Evolutionary conservation across 306 rosid species (phyloP).

Genomic region (Begonia peltatifolia): DNA sequence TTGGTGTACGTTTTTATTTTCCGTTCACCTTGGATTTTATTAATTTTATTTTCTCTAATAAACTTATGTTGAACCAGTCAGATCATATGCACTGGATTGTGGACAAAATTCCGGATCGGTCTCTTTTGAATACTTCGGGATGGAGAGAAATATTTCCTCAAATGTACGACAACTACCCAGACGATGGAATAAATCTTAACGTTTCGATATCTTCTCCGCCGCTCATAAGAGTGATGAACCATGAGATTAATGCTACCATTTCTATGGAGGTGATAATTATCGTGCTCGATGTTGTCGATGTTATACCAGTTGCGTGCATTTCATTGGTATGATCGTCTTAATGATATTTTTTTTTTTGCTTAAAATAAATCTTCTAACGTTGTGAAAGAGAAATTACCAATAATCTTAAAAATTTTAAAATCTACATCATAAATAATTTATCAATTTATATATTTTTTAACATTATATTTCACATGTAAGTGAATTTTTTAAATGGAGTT

Average conservation of each 20-base stretch:
- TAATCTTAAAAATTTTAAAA: too few relatives aligned
- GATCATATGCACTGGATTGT: constrained; percentile 46
- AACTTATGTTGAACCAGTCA: constrained; percentile 17
- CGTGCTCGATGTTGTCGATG: constrained; percentile 40
- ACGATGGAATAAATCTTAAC: constrained; percentile 55
- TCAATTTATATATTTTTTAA: too few relatives aligned
- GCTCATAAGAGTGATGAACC: constrained; percentile 22
- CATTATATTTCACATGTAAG: too few relatives aligned
- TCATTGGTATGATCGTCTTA: constrained; percentile 34
- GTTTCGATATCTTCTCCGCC: constrained; percentile 56
- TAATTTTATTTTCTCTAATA: constrained; percentile 1
- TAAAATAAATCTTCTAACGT: too few relatives aligned
- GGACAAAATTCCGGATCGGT: constrained; percentile 37
- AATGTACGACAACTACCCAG: constrained; percentile 60
- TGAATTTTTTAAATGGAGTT: too few relatives aligned
- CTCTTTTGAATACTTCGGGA: constrained; percentile 47
- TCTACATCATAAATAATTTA: too few relatives aligned
- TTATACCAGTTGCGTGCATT: constrained; percentile 59
- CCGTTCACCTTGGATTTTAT: background rate
- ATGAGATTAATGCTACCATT: constrained; percentile 27
- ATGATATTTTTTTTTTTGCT: too few relatives aligned
- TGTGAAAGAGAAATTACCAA: too few relatives aligned
- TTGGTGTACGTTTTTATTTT: constrained; percentile 36
- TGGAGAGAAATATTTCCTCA: constrained; percentile 78
- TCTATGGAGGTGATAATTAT: constrained; percentile 34